These are phyloP conservation scores for Ramaria rubella DNA, from an alignment of 768 basidiomycete genomes.

Conservation along the genomic window DNA sequence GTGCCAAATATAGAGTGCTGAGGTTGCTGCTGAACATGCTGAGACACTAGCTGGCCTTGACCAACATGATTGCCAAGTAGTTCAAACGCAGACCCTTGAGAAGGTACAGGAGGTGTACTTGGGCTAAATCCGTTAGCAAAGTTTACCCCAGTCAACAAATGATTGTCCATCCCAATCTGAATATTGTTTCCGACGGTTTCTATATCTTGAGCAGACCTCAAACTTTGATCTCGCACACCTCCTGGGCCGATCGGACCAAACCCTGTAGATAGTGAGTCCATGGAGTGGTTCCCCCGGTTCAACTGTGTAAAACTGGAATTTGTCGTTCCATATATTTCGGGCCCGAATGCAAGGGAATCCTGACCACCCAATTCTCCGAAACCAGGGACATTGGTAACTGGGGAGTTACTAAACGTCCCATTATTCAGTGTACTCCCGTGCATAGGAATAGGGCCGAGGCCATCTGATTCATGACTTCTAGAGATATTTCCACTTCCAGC, in stretches of 20 bases:
- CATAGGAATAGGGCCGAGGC: background rate
- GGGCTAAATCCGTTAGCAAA: background rate
- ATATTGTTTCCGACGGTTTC: background rate
- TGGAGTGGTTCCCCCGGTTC: background rate
- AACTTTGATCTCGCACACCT: background rate
- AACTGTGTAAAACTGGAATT: background rate
- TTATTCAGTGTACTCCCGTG: background rate
- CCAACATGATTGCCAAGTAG: background rate
- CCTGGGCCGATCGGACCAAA: background rate
- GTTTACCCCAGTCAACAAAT: background rate
- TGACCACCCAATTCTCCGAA: background rate
- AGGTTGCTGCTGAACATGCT: background rate
- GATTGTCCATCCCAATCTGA: background rate
- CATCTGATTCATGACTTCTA: background rate
- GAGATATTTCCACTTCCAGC: background rate
- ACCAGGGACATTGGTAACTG: slow-evolving; percentile 1
- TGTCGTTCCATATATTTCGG: background rate
- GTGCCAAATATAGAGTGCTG: background rate
- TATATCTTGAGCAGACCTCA: background rate
- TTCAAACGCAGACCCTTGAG: background rate
- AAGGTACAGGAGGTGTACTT: background rate
- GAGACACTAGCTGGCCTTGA: background rate
- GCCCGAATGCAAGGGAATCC: background rate
- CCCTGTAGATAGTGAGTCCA: background rate
- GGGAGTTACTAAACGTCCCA: background rate